A percentile compares a stretch with the other conserved stretches of the same genome.
Conservation (phyloP, 352 stramenopile species). For the Phytopythium kandeliae region DNA sequence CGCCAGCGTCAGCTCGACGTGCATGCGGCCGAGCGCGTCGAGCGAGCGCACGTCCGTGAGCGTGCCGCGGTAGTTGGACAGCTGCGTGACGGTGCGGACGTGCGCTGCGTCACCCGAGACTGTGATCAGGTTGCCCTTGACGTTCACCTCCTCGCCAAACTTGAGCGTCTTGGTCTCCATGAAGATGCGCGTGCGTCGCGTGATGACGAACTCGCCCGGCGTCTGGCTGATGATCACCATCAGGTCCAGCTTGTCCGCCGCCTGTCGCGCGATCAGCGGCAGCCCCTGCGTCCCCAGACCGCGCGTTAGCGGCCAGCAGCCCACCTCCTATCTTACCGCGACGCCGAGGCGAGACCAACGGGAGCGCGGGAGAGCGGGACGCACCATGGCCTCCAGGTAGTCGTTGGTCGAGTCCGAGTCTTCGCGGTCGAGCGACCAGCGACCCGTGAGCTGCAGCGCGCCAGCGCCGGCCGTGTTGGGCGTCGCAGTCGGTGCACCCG, state of each 20-base stretch:
- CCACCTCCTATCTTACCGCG: no score
- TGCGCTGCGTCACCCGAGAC: constrained; percentile 66
- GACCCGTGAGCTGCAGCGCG: constrained; percentile 75
- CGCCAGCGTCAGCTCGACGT: constrained; percentile 72
- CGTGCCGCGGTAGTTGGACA: constrained; percentile 72
- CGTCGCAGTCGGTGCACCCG: constrained; percentile 22
- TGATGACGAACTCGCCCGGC: constrained; percentile 82
- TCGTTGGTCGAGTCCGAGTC: constrained; percentile 89
- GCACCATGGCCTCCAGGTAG: constrained; percentile 84
- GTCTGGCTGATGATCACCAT: constrained; percentile 88
- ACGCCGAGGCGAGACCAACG: no score
- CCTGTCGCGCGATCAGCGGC: constrained; percentile 80
- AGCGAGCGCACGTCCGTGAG: constrained; percentile 71
- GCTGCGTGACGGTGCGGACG: constrained; percentile 75
- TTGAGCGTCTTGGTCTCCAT: constrained; percentile 86
- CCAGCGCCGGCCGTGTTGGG: constrained; percentile 69
- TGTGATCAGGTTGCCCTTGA: constrained; percentile 87
- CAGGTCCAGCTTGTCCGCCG: constrained; percentile 83
- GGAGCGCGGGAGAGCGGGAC: no score
- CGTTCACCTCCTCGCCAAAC: constrained; percentile 83
- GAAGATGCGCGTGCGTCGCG: constrained; percentile 84
- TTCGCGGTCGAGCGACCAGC: constrained; percentile 80
- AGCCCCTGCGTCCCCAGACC: no score
- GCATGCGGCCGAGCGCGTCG: constrained; percentile 75
- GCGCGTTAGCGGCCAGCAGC: no score